These are phyloP conservation scores for Batkoa obscura DNA, from an alignment of 371 early-diverging fungal species.

Conservation along the genomic window DNA sequence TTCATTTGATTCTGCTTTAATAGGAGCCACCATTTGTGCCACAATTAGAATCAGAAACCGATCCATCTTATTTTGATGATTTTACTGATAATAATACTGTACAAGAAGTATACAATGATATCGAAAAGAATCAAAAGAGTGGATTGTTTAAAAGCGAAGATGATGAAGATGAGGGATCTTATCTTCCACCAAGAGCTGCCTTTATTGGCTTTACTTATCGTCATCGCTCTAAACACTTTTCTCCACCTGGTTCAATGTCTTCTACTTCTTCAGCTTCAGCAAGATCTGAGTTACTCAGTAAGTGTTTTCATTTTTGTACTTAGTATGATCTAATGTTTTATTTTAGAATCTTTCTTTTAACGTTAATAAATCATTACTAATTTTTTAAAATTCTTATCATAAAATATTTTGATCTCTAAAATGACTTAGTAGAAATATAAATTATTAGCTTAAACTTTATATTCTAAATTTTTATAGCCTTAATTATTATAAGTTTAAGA, in stretches of 20 bases:
- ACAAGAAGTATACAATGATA: conserved; percentile 19
- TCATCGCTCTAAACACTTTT: conserved; percentile 10
- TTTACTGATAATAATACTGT: conserved; percentile 39
- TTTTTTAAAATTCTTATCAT: no score
- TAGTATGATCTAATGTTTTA: no score
- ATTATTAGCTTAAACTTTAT: no score
- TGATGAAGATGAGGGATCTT: conserved; percentile 7
- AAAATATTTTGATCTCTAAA: no score
- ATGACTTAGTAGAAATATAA: no score
- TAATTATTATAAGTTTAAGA: no score
- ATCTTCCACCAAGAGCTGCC: conserved; percentile 14
- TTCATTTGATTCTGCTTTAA: not conserved
- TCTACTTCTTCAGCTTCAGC: not conserved
- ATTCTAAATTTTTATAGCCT: no score
- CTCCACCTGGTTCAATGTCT: conserved; percentile 1
- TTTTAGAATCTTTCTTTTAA: no score
- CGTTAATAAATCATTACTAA: no score
- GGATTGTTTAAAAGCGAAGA: conserved; percentile 10
- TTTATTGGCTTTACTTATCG: conserved; percentile 53
- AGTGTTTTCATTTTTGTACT: no score
- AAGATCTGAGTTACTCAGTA: not conserved
- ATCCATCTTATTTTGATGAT: conserved; percentile 76
- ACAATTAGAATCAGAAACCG: conserved; percentile 33
- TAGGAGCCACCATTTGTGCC: conserved; percentile 59
- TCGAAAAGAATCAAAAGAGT: conserved; percentile 47